phyloP scores from a whole-genome alignment of 176 grass and related monocot genomes.

The Canna indica region DNA sequence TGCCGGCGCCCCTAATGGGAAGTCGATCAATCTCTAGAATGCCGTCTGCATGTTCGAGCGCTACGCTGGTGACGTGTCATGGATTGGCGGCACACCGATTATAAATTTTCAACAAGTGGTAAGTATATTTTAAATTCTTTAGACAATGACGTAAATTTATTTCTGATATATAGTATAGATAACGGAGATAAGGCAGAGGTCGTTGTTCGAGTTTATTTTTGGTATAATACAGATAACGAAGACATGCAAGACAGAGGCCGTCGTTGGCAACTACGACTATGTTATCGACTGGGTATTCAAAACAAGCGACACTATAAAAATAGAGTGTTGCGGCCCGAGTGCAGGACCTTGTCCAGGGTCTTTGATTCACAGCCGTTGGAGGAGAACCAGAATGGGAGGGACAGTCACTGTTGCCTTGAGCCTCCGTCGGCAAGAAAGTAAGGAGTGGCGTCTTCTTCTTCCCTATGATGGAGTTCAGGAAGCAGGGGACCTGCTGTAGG shows the following conservation, averaged over 20 bases:
- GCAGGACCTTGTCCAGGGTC: too few relatives aligned
- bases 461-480: too few relatives aligned
- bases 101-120: constrained; percentile 40
- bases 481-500: too few relatives aligned
- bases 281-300: constrained; percentile 89
- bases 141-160: too few relatives aligned
- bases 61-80: constrained; percentile 48
- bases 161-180: constrained; percentile 27
- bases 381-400: too few relatives aligned
- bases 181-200: constrained; percentile 63
- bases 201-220: constrained; percentile 57
- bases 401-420: too few relatives aligned
- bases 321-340: too few relatives aligned
- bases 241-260: constrained; percentile 62
- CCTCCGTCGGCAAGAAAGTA: too few relatives aligned
- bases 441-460: too few relatives aligned
- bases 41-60: constrained; percentile 76
- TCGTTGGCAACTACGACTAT: constrained; percentile 74
- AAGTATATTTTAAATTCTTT: neutral
- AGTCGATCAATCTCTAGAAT: constrained; percentile 27
- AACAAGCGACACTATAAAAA: constrained; percentile 53
- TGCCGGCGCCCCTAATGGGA: constrained; percentile 38
- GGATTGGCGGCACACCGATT: constrained; percentile 82
- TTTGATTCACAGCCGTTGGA: too few relatives aligned
- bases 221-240: too few relatives aligned